phyloP scores from a whole-genome alignment of 768 basidiomycete genomes.

The Termitomyces sp. region DNA sequence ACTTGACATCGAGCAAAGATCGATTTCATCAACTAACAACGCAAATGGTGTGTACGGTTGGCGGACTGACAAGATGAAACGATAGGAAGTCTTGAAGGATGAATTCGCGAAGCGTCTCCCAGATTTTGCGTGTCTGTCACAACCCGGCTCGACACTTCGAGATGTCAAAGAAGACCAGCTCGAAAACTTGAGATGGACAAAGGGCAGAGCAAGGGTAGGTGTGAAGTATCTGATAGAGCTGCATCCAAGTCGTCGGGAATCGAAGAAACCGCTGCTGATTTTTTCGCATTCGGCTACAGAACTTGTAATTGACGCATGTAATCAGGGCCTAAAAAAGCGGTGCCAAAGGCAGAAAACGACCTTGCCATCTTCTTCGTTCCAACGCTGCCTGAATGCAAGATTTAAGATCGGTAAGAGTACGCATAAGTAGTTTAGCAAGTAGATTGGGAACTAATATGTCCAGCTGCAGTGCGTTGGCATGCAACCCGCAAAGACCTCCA shows the following conservation, averaged over 20 bases:
- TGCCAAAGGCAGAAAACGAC: not conserved
- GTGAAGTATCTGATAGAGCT: not conserved
- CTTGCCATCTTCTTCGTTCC: not conserved
- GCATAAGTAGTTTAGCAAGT: too few relatives aligned
- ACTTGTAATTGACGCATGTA: not conserved
- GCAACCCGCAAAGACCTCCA: too few relatives aligned
- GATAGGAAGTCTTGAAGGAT: not conserved
- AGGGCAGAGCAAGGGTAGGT: not conserved
- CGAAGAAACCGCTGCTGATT: not conserved
- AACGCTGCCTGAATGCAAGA: not conserved
- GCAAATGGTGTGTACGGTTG: not conserved
- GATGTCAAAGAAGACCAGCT: not conserved
- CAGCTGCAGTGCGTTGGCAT: too few relatives aligned
- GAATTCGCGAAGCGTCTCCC: not conserved
- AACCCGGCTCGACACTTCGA: not conserved
- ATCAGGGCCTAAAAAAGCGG: not conserved
- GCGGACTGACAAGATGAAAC: not conserved
- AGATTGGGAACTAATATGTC: too few relatives aligned
- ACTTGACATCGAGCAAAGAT: not conserved
- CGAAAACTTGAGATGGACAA: not conserved
- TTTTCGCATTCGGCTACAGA: not conserved
- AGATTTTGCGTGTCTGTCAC: not conserved
- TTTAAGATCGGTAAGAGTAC: not conserved
- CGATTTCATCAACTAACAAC: not conserved
- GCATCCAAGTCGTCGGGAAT: not conserved